Evolutionary conservation across 768 basidiomycete species (phyloP).

Genomic region (Boletellus ananas): DNA sequence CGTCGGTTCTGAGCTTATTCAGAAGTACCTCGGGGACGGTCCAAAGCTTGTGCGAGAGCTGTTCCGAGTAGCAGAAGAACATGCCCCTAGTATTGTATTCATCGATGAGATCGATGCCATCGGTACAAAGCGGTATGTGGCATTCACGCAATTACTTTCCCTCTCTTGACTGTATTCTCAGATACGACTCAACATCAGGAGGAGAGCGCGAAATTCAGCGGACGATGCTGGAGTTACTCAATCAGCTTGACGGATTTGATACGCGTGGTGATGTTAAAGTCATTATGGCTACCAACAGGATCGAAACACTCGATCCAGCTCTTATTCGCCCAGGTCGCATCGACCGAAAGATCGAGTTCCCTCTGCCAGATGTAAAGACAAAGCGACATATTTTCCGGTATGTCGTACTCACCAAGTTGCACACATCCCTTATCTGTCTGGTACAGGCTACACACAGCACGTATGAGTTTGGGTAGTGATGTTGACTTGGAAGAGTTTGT

Average conservation of each 20-base stretch:
- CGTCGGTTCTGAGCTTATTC: conserved; percentile 96
- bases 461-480: conserved; percentile 86
- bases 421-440: conserved; percentile 5
- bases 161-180: conserved; percentile 28
- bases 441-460: conserved; percentile 79
- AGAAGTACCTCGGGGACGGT: conserved; percentile 98
- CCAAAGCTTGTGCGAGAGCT: conserved; percentile 97
- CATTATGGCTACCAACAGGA: conserved; percentile 99
- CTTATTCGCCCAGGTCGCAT: conserved; percentile 98
- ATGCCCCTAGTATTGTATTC: conserved; percentile 98
- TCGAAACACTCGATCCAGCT: conserved; percentile 95
- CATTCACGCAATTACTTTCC: background rate
- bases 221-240: conserved; percentile 97
- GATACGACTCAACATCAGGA: conserved; percentile 97
- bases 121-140: conserved; percentile 90
- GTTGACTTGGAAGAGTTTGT: conserved; percentile 96
- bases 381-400: conserved; percentile 98
- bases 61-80: conserved; percentile 95
- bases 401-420: conserved; percentile 10
- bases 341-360: conserved; percentile 98
- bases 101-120: conserved; percentile 99
- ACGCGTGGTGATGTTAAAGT: conserved; percentile 99
- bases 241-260: conserved; percentile 99
- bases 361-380: conserved; percentile 95
- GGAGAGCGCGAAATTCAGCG: conserved; percentile 99